Base-by-base conservation (phyloP, 352 stramenopile genomes). In the Globisporangium radiosum region DNA sequence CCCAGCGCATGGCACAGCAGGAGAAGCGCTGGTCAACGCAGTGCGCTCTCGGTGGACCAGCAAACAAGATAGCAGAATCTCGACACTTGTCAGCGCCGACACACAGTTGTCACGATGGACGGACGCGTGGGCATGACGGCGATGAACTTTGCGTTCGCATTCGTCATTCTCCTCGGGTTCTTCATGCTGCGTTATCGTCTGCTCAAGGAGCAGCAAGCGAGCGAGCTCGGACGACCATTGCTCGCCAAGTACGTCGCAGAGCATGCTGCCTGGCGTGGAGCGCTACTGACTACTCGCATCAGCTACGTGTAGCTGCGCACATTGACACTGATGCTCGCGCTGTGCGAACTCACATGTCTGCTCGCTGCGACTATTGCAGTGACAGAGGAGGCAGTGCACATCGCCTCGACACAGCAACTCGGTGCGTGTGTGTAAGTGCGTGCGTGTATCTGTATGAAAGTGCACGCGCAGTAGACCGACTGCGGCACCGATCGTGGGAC, bases 191-290 rank as follows among this genome's bases (percentile, higher is more conserved):
- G 68, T 47, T 67, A 70, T 56, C 78, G 84, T 52, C 54, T 87
- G 58, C 66, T 73, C 48, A 73, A 69, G 36, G 56, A 68, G 55
- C 75, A 76, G 48, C 69, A 67, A 40, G 62, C 85, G 59, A 76
- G 71, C 58, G 72, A 87, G 54, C 65, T 89, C 17, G 67, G 70
- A 47, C 72, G 71, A 3, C 79, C 79, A 15, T 59, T 89, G 58
- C 70, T 89, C 13, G 64, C 65, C 49, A 72, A 73, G 79, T 89
- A 70, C 42, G 68, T 71, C 10, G 8, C 47, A 51, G 25, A 25
- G 19, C 51, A 59, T n/a, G 47, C 39, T 50, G 52, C n/a, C 4
- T 52, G 17, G 54, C 2, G 6, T 14, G 11, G n/a, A 37, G 25
- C n/a, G n/a, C 4, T 33, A 66, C 47, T 9, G 15, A 47, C 43